Evolutionary conservation across 2,329 filamentous ascomycete genomes (phyloP), one percentile per base, ranked within the genome.

Genomic region (Fusarium sp.): DNA sequence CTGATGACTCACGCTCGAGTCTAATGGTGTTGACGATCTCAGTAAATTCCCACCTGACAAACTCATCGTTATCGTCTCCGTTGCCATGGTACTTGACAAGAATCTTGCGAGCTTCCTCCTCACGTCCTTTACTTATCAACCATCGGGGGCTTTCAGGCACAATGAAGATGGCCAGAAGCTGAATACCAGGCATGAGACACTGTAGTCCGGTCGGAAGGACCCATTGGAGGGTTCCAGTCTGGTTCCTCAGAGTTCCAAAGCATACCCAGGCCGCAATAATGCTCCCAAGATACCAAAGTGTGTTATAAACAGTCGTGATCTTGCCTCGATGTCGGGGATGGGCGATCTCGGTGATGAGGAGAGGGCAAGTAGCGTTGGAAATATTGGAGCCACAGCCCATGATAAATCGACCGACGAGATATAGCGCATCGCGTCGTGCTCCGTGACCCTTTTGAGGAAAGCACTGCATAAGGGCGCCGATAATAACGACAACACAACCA

Each of bases 301-400:
- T 77, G 29, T 77, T 77, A 11, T 77, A 77, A 3, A 77, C 59
- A 2, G 75, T 75, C 7, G 75, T 77, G 10, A 77, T 62, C 7
- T 45, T 66, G 4, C 73, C 75, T 42, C 75, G 67, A 3, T 77
- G 75, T 6, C 63, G 56, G 0, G 75, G 75, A 6, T 76, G 73
- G 3, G 75, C 45, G 22, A 76, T 61, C 13, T 76, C 75, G 25
- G 75, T 76, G 22, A 76, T 76, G 31, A 76, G 68, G 0, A 76
- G 55, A 4, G 75, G 75, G n/a, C 73, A 75, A 0, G 75, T 75
- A 6, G 65, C 75, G 45, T 76, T 75, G 25, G 75, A 71, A 6
- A 76, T 75, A 17, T 75, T 76, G 12, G 69, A 73, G 3, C 75
- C 75, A 22, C 70, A 73, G 2, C 73, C 75, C 71, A 76, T 75